These are phyloP conservation scores for Argentina anserina DNA, from an alignment of 306 rosid genomes.

Conservation along the genomic window DNA sequence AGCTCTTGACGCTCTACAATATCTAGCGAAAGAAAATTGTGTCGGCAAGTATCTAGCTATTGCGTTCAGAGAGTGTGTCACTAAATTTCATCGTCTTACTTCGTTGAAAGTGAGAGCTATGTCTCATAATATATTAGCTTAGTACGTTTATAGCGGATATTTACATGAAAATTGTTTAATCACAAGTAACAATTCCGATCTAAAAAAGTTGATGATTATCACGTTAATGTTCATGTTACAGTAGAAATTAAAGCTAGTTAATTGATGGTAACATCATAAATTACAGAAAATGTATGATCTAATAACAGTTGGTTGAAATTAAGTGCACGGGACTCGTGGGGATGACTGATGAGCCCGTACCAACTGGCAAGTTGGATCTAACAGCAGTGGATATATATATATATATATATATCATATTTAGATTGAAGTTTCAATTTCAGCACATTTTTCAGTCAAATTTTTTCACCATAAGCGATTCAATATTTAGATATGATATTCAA, in stretches of 20 bases:
- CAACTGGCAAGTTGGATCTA: conserved; percentile 25
- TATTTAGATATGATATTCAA: too few relatives aligned
- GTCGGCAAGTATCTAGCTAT: conserved; percentile 29
- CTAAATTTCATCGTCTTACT: conserved; percentile 15
- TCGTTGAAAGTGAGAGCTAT: background rate
- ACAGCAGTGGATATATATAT: background rate
- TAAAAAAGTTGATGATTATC: background rate
- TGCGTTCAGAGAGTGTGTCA: background rate
- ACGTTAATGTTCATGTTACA: too few relatives aligned
- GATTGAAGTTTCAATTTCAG: too few relatives aligned
- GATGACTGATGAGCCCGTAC: conserved; percentile 32
- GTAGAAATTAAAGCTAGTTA: too few relatives aligned
- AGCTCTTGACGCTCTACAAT: too few relatives aligned
- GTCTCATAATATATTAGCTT: background rate
- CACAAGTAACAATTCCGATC: background rate
- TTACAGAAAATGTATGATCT: background rate
- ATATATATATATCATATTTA: background rate
- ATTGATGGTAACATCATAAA: background rate
- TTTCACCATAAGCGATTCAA: too few relatives aligned
- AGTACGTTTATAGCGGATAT: background rate
- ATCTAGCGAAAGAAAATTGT: background rate
- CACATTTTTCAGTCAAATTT: too few relatives aligned
- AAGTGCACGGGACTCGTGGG: background rate
- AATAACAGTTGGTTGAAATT: background rate
- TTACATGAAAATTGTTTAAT: too few relatives aligned